phyloP scores from a whole-genome alignment of 495 filamentous ascomycete genomes.

The Lophiostoma macrostomum region DNA sequence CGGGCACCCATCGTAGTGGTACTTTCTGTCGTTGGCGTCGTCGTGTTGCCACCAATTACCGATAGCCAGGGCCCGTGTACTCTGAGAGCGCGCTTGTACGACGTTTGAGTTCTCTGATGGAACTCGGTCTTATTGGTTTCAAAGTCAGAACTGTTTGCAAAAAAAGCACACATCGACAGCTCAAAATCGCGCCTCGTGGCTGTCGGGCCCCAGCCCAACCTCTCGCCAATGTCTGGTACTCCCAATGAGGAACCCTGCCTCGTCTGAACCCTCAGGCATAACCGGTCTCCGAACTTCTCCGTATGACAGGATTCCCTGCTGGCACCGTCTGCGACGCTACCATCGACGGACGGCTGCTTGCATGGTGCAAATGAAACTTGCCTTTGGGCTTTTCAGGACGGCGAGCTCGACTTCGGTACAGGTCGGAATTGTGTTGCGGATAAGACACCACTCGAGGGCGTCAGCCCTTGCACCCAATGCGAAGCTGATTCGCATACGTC shows the following conservation, averaged over 20 bases:
- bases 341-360: slow-evolving; percentile 10
- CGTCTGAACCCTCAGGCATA: background rate
- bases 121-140: slow-evolving; percentile 30
- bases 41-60: slow-evolving; percentile 26
- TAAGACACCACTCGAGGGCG: too few species aligned
- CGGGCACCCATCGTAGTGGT: slow-evolving; percentile 10
- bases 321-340: background rate
- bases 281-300: slow-evolving; percentile 14
- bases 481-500: too few species aligned
- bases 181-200: slow-evolving; percentile 6
- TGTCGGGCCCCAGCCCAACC: background rate
- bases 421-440: too few species aligned
- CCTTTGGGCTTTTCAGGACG: background rate
- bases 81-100: slow-evolving; percentile 5
- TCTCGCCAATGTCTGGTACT: background rate
- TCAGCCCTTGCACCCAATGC: too few species aligned
- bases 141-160: slow-evolving; percentile 13
- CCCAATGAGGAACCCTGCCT: background rate
- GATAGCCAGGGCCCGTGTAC: slow-evolving; percentile 2
- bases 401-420: background rate
- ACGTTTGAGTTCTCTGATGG: slow-evolving; percentile 1
- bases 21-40: background rate
- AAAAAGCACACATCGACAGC: slow-evolving; percentile 8
- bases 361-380: background rate
- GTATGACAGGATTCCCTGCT: background rate